Evolutionary conservation across 352 stramenopile genomes (phyloP).

Genomic region (Thalassiosira mediterranea): DNA sequence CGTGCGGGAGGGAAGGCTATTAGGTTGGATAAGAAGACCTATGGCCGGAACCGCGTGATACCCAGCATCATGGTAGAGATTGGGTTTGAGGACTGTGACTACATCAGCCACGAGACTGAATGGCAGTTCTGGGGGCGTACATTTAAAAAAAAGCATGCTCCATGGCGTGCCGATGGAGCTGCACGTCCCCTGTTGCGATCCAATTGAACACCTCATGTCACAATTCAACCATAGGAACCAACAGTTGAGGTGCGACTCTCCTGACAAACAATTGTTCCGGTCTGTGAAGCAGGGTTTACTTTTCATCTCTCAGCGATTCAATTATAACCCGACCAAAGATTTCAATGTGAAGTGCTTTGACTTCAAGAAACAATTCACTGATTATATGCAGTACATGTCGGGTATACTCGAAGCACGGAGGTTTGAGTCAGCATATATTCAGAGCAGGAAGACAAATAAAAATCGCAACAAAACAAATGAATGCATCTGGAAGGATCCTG

Average conservation of each 20-base stretch:
- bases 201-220: conserved; percentile 52
- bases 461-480: conserved; percentile 36
- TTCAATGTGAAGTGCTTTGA: conserved; percentile 58
- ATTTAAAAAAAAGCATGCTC: conserved; percentile 8
- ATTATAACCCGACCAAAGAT: conserved; percentile 7
- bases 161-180: conserved; percentile 40
- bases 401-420: conserved; percentile 25
- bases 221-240: conserved; percentile 41
- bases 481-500: conserved; percentile 42
- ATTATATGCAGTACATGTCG: conserved; percentile 48
- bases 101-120: conserved; percentile 35
- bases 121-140: conserved; percentile 4
- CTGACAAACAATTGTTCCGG: conserved; percentile 9
- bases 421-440: conserved; percentile 9
- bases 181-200: conserved; percentile 58
- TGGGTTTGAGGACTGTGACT: conserved; percentile 66
- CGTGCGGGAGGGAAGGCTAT: background rate
- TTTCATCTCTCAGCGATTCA: conserved; percentile 2
- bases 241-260: conserved; percentile 32
- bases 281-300: conserved; percentile 4
- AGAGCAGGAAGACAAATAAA: conserved; percentile 39
- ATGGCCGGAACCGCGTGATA: background rate
- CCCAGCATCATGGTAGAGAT: conserved; percentile 38
- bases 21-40: background rate
- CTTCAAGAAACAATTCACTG: conserved; percentile 21